Conservation (phyloP, 331 rosid genomes). For the Erythrophleum ivorense region DNA sequence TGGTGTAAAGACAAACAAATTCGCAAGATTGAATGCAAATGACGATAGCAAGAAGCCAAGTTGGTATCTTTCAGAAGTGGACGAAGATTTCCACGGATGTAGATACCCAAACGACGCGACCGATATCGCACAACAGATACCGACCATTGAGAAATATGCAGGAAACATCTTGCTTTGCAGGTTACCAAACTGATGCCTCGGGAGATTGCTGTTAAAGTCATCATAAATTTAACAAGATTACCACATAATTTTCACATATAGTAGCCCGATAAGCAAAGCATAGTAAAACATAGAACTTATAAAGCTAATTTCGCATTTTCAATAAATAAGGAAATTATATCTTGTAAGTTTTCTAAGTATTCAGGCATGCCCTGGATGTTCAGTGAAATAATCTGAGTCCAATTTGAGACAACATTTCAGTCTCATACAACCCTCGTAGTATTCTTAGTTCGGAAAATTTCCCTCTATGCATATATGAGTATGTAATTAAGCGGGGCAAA, state of each 20-base stretch:
- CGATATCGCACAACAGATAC: conserved; percentile 68
- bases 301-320: not conserved
- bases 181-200: conserved; percentile 98
- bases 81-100: conserved; percentile 90
- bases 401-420: not conserved
- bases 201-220: conserved; percentile 66
- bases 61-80: conserved; percentile 79
- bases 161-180: conserved; percentile 99
- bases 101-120: conserved; percentile 85
- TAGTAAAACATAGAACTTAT: not conserved
- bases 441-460: not conserved
- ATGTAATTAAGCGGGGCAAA: not conserved
- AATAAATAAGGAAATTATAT: not conserved
- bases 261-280: not conserved
- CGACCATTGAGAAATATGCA: conserved; percentile 90
- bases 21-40: conserved; percentile 81
- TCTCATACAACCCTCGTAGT: not conserved
- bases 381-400: not conserved
- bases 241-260: not conserved
- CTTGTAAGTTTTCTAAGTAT: not conserved
- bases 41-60: conserved; percentile 95
- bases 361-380: not conserved
- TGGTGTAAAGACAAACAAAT: conserved; percentile 89
- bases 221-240: not conserved
- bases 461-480: not conserved